Conservation (phyloP, 1,139 yeast species). For the Suhomyces bolitotheri region DNA sequence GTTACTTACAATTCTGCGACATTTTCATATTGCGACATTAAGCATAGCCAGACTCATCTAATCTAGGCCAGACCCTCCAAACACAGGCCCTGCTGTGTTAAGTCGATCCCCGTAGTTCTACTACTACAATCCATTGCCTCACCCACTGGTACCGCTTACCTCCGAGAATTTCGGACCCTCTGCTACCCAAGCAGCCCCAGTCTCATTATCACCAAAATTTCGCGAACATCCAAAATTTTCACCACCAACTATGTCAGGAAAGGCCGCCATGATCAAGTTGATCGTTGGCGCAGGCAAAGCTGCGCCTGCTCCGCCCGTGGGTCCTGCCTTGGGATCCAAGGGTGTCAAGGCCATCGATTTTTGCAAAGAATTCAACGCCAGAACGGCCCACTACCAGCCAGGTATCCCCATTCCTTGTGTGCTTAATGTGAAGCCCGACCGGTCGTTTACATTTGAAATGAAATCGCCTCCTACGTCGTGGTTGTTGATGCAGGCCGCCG, state of each 20-base stretch:
- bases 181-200: no score
- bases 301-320: conserved; percentile 98
- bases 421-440: conserved; percentile 86
- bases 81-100: no score
- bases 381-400: conserved; percentile 82
- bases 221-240: conserved; percentile 7
- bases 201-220: no score
- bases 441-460: conserved; percentile 82
- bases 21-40: no score
- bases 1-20: no score
- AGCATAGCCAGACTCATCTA: no score
- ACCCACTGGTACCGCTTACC: neutral
- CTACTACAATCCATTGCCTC: neutral
- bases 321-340: conserved; percentile 97
- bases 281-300: conserved; percentile 99
- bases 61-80: no score
- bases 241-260: conserved; percentile 30
- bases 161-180: no score
- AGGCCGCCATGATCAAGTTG: conserved; percentile 68
- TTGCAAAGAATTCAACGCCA: conserved; percentile 96
- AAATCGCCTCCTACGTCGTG: conserved; percentile 93
- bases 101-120: neutral
- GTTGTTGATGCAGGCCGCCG: conserved; percentile 81
- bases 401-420: conserved; percentile 90
- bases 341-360: conserved; percentile 99